Base-by-base conservation (phyloP, 345 rosid species). In the Euphorbia lathyris region DNA sequence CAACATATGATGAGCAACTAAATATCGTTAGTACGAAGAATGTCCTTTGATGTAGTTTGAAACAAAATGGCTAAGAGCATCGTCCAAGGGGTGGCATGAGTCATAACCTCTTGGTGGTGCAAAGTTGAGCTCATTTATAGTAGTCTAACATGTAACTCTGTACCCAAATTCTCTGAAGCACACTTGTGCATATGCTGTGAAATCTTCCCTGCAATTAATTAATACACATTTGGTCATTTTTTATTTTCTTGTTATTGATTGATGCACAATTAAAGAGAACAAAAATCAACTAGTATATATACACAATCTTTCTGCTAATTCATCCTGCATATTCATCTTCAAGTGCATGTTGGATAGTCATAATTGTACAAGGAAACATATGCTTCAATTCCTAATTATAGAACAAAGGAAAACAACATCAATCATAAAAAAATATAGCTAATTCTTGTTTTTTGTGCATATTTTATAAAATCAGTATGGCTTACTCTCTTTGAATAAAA, bases 311-410 rank as follows among this genome's bases (percentile, higher is more conserved):
- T 71, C 63, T 73, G 75, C 74, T 82, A 64, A 89, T 5, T 90
- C 93, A 91, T 78, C 93, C 90, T 67, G 83, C 89, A 78, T 89
- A 89, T 71, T 87, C 91, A 42, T 87, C 96, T 77, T 91, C 89
- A 30, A 91, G 80, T 20, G 72, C 77, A 52, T 85, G 97, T 20
- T n/a, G 91, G 97, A 68, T 79, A 83, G 79, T 91, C 93, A 53
- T 48, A 81, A 69, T 91, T 72, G 71, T 68, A 65, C 48, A 91
- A 78, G 9, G 88, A 81, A 68, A 72, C 90, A 56, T 89, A 87
- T 17, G 88, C 86, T 65, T 87, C 82, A 52, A 91, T 87, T 65
- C 93, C 97, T 87, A 78, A 43, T 63, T 56, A 30, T 58, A 34
- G 50, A 58, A 63, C 23, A 59, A 63, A 19, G 6, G 22, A 1